phyloP scores from a whole-genome alignment of 306 rosid genomes.

The Castanospermum australe region DNA sequence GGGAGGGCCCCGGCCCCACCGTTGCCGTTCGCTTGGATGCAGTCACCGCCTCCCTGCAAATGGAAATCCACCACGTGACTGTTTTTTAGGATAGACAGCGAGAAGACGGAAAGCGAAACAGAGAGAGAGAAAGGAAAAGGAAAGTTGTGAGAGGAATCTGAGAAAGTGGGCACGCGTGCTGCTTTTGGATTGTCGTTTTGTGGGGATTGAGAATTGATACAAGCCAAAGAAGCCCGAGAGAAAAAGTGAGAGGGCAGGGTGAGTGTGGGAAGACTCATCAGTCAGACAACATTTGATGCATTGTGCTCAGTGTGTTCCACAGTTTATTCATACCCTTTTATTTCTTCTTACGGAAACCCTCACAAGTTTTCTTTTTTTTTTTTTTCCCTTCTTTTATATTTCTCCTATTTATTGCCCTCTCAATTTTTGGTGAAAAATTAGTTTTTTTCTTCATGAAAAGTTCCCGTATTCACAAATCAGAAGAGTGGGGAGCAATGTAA shows the following conservation, averaged over 20 bases:
- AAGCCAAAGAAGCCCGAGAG: conserved; percentile 16
- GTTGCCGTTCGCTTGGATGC: conserved; percentile 47
- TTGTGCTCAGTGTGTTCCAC: neutral
- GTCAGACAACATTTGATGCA: conserved; percentile 32
- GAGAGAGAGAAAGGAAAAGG: neutral
- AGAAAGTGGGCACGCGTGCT: conserved; percentile 86
- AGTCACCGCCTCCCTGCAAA: conserved; percentile 77
- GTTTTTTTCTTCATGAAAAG: neutral
- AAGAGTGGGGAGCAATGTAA: neutral
- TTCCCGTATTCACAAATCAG: neutral
- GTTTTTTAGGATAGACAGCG: no score
- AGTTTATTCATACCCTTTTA: neutral
- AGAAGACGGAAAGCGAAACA: neutral
- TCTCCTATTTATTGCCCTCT: neutral
- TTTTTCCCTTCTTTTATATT: neutral
- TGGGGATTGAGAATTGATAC: conserved; percentile 41
- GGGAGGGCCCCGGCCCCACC: conserved; percentile 39
- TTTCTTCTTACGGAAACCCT: conserved; percentile 32
- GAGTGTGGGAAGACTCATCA: conserved; percentile 8
- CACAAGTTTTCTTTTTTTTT: neutral
- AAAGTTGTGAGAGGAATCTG: conserved; percentile 51
- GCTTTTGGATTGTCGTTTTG: conserved; percentile 73
- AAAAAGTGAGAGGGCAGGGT: neutral
- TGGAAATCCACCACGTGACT: neutral
- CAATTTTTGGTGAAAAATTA: neutral